Percentiles rank a stretch among this genome's conserved stretches.
Conservation (phyloP, 805 yeast species). For the Lachancea thermotolerans region DNA sequence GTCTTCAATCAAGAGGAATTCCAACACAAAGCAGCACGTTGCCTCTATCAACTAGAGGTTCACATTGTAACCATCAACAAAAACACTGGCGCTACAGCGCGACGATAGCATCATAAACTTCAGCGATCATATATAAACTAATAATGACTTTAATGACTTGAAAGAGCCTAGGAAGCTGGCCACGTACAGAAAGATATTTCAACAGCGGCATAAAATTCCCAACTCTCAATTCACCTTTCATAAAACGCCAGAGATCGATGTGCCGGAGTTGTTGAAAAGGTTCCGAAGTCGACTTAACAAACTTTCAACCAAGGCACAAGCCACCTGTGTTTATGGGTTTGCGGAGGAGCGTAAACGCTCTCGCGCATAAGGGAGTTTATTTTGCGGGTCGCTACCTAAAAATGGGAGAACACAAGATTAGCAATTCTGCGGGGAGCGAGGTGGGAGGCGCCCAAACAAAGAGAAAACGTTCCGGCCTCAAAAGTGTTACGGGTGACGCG, state of each 20-base stretch:
- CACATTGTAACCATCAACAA: neutral
- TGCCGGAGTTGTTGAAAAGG: no score
- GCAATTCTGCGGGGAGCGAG: neutral
- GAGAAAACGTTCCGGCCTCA: no score
- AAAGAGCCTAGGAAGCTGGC: neutral
- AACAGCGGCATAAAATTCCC: no score
- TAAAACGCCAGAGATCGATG: no score
- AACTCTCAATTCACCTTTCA: no score
- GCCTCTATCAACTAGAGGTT: constrained; percentile 6
- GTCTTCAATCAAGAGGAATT: constrained; percentile 5
- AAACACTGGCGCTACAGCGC: no score
- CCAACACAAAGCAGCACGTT: constrained; percentile 5
- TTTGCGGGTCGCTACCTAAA: neutral
- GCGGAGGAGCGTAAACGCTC: constrained; percentile 3
- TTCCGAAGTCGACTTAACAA: no score
- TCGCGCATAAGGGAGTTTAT: constrained; percentile 1
- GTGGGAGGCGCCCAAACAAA: neutral
- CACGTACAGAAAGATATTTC: neutral
- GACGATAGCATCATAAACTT: neutral
- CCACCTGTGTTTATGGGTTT: neutral
- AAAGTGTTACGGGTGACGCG: neutral
- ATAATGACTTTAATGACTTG: constrained; percentile 5
- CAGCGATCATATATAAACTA: constrained; percentile 2
- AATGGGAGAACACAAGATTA: neutral
- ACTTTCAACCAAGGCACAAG: no score